Conservation (phyloP, 345 rosid genomes). For the Brassica napus region DNA sequence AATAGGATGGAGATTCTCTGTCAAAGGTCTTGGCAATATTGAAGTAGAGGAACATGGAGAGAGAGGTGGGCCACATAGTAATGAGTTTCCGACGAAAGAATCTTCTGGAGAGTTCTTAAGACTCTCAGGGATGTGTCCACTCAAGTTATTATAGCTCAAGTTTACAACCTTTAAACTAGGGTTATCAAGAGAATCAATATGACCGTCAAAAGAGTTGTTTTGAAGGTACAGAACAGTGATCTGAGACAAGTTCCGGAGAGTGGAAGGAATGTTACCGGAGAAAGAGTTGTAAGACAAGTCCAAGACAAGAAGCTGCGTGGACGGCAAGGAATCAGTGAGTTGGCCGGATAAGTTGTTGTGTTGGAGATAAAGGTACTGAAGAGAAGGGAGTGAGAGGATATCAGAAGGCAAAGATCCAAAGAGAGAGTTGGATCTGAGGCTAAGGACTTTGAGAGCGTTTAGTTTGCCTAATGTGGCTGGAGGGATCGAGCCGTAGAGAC, state of each 20-base stretch:
- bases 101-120: constrained; percentile 49
- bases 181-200: constrained; percentile 47
- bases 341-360: constrained; percentile 62
- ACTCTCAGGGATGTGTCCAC: constrained; percentile 62
- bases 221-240: constrained; percentile 52
- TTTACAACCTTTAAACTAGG: constrained; percentile 56
- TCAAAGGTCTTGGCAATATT: constrained; percentile 38
- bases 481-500: constrained; percentile 65
- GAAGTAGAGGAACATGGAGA: constrained; percentile 45
- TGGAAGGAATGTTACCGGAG: constrained; percentile 51
- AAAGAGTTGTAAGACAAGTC: constrained; percentile 74
- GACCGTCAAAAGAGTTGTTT: constrained; percentile 59
- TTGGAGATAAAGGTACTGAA: constrained; percentile 60
- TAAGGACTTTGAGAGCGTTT: constrained; percentile 55
- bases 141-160: constrained; percentile 60
- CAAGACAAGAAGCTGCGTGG: constrained; percentile 46
- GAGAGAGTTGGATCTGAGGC: constrained; percentile 73
- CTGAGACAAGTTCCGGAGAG: constrained; percentile 42
- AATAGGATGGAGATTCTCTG: constrained; percentile 33
- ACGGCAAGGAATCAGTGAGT: constrained; percentile 35
- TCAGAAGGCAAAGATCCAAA: constrained; percentile 65
- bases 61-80: constrained; percentile 64
- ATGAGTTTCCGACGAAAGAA: constrained; percentile 62
- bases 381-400: constrained; percentile 59
- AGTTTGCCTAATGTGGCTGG: constrained; percentile 55